Base-by-base conservation (phyloP, 805 yeast genomes). In the Metschnikowia vanudenii region DNA sequence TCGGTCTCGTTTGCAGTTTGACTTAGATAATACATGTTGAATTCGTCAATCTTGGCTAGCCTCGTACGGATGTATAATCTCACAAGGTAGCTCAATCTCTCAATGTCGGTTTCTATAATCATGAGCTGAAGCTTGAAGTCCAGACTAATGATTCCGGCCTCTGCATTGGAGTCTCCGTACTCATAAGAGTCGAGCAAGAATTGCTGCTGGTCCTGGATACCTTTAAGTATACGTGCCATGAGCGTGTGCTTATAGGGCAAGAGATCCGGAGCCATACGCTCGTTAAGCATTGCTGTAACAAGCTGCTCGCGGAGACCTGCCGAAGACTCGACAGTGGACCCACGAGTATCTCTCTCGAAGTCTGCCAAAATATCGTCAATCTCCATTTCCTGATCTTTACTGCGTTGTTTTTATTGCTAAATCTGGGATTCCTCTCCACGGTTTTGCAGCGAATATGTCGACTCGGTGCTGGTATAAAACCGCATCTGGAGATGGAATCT, bases 101-200 rank as follows among this genome's bases (percentile, higher is more conserved):
- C 98, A 19, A 94, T 75, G 56, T 94, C 98, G 12, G 95, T 85
- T 60, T 94, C 99, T 55, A 92, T 83, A 19, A 95, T 79, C 70
- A 94, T 80, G 38, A 91, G 71, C 47, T 87, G 84, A 47, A 92
- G 66, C 59, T 91, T 91, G 64, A 83, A 82, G 51, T 84, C 88
- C 43, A 68, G 73, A 36, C 49, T 42, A 31, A 56, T 44, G 13
- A 56, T 50, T 14, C 60, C 60, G 3, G 56, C 41, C 37, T 53
- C 58, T 8, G 58, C 58, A 47, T 82, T 82, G 36, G 75, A 72
- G 41, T 79, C 80, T 43, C 85, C 87, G 32, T 85, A 69, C 45
- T 86, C 91, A 59, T 88, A 82, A 8, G 96, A 84, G 55, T 88
- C 87, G 41, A 81, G 74, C 32, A 92, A 81, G 45, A 78, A 76